Base-by-base conservation (phyloP, 495 filamentous ascomycete genomes). In the Pyrenula massariospora region DNA sequence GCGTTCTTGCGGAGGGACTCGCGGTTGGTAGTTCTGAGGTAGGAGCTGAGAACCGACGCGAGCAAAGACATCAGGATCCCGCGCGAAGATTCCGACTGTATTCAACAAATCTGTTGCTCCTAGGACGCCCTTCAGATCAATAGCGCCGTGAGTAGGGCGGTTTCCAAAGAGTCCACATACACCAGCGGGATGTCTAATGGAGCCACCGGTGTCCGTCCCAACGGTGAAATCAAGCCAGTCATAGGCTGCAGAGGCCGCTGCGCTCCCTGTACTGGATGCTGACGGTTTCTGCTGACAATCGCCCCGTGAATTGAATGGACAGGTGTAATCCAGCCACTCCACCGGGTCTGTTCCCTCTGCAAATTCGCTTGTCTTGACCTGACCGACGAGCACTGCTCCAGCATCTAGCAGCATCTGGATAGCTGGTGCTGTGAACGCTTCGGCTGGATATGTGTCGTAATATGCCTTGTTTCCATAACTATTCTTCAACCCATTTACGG, bases 311-410 rank as follows among this genome's bases (percentile, higher is more conserved):
- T 83, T 84, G 65, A 76, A 81, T 0, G 80, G 79, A 10, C 67
- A 57, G 42, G 79, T 72, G 49, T 72, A 75, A 55, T 79, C 77
- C 10, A 75, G 68, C 79, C 76, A 83, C 58, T 82, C 77, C 10
- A 67, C 71, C 1, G 76, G 68, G 53, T 60, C 62, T 58, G 79
- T 80, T 3, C 78, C 76, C 58, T 82, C 81, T 12, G 77, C 81
- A 57, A 84, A 84, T 59, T 81, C 77, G 15, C 71, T 76, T 0
- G 76, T 77, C 62, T 82, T 83, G 64, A 75, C 77, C 55, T 83
- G 80, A 5, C 82, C 83, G 8, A 86, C 74, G 1, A 85, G 62
- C 3, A 80, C 63, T 1, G 81, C 83, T 0, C 84, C 83, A 10
- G 75, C 73, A 60, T 80, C 77, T 24, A 87, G 68, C 12, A 86